Evolutionary conservation across 176 grass and related monocot species (phyloP), one percentile per base, ranked within the genome.

Genomic region (Eleusine coracana): DNA sequence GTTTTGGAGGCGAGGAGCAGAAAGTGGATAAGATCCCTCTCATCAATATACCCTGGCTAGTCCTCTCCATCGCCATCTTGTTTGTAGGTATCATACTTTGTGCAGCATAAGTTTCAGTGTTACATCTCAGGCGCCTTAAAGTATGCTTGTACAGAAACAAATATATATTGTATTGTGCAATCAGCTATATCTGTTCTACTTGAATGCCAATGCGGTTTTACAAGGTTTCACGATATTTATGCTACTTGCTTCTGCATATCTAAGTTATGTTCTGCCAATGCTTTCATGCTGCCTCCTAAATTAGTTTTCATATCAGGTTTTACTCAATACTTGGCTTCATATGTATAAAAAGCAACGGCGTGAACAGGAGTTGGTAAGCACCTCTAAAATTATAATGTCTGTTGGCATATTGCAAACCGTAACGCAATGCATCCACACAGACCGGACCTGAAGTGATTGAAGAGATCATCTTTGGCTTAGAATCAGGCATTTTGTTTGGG

Each of bases 401-500:
- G 28, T 68, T 76, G 79, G 21, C 20, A 7, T 75, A 34, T 76
- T 87, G 9, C 59, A 82, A 38, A 51, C 74, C 21, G 59, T 97
- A 44, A 90, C 81, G 72, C 66, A 70, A 38, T 68, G 29, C 50
- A 70, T 88, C 44, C 70, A 66, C 50, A 44, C 87, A 99, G 97
- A 87, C 88, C 78, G 82, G 89, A 76, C 92, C 91, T 13, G 97
- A 99, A 88, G 97, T 99, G 75, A 87, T 93, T 3, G 93, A 99
- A 86, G 96, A 99, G 81, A 88, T 99, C 54, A 94, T 99, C 83
- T 89, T 87, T 37, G 91, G 93, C 38, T 89, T 99, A 68, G 96
- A 99, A 92, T 96, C 93, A 45, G 96, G 93, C 79, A 99, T 96
- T 89, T 88, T 99, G 81, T 99, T 99, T 82, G 96, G 96, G 96